phyloP scores from a whole-genome alignment of 768 basidiomycete genomes.

The Psilocybe subaeruginosa region DNA sequence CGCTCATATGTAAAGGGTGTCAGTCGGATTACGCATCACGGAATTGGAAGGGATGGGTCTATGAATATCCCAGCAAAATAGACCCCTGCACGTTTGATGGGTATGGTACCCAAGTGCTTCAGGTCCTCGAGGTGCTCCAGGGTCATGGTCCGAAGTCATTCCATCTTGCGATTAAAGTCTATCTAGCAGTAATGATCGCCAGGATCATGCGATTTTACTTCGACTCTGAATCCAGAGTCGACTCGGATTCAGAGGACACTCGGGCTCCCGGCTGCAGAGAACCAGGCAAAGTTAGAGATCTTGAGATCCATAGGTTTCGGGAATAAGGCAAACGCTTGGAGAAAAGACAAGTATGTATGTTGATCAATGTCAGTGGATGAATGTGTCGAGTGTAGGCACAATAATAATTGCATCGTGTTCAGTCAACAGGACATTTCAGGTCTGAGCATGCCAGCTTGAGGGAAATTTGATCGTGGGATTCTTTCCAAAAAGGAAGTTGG shows the following conservation, averaged over 20 bases:
- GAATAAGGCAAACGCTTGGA: slow-evolving; percentile 2
- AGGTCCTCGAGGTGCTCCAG: slow-evolving; percentile 11
- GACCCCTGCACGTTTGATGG: slow-evolving; percentile 22
- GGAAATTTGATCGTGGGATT: neutral
- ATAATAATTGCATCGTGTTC: neutral
- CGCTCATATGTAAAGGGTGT: slow-evolving; percentile 16
- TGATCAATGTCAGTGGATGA: slow-evolving; percentile 6
- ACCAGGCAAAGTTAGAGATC: neutral
- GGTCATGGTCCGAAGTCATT: slow-evolving; percentile 8
- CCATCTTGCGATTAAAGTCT: neutral
- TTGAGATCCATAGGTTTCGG: slow-evolving; percentile 9
- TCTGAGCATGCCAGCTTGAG: neutral
- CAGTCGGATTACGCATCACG: slow-evolving; percentile 21
- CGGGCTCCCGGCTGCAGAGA: neutral
- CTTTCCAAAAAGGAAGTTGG: neutral
- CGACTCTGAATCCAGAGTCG: neutral
- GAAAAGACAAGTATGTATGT: neutral
- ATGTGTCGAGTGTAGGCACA: slow-evolving; percentile 2
- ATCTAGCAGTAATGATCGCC: slow-evolving; percentile 6
- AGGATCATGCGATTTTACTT: neutral
- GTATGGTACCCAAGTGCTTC: slow-evolving; percentile 12
- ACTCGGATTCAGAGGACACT: slow-evolving; percentile 1
- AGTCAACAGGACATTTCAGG: neutral
- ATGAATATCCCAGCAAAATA: slow-evolving; percentile 24
- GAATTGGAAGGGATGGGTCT: slow-evolving; percentile 21